These are phyloP conservation scores for Venturia effusa DNA, from an alignment of 2,329 filamentous ascomycete genomes.

Conservation along the genomic window DNA sequence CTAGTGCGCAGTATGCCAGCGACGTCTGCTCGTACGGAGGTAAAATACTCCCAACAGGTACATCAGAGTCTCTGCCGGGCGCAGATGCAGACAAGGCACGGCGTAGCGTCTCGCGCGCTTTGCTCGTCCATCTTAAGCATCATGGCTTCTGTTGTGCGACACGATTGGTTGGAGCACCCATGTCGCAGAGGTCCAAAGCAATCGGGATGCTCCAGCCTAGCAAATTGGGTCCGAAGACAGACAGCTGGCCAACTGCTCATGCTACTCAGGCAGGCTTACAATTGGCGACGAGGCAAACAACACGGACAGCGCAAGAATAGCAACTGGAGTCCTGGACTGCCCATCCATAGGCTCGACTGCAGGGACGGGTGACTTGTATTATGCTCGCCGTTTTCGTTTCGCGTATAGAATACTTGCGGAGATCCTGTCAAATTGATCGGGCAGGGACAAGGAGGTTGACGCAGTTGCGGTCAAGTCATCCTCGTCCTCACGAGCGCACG, in stretches of 20 bases:
- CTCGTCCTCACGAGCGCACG: neutral
- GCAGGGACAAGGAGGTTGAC: neutral
- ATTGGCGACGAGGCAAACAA: neutral
- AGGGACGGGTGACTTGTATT: neutral
- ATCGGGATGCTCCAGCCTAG: neutral
- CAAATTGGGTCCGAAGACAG: neutral
- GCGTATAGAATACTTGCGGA: neutral
- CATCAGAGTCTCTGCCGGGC: neutral
- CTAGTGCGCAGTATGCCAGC: neutral
- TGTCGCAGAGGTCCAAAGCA: neutral
- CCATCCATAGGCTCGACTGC: neutral
- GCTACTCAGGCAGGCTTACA: neutral
- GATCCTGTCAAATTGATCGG: neutral
- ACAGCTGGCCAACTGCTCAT: neutral
- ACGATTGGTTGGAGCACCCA: neutral
- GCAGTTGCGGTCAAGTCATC: neutral
- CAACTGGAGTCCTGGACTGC: neutral
- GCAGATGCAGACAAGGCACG: neutral
- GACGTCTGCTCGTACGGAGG: neutral
- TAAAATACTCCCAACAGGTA: no score
- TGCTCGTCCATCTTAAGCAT: neutral
- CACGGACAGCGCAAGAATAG: neutral
- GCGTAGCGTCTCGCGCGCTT: neutral
- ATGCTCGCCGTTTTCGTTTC: neutral
- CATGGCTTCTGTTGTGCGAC: neutral